Conservation (phyloP, 345 rosid species). For the Garcia nutans region DNA sequence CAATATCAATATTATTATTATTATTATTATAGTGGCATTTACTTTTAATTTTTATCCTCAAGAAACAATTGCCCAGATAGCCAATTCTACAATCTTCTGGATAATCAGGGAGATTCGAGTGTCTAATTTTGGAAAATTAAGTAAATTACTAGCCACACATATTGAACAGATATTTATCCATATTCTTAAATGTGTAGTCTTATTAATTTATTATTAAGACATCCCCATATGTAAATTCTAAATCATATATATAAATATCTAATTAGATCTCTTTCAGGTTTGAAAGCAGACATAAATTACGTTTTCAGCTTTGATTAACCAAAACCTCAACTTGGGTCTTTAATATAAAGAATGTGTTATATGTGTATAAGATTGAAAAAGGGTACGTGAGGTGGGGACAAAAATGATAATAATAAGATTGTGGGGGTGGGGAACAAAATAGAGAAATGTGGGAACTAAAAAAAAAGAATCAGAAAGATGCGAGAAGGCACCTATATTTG, state of each 20-base stretch:
- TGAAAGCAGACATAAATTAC: neutral
- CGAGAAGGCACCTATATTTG: neutral
- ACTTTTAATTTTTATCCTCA: neutral
- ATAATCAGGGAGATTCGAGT: neutral
- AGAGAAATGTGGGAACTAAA: conserved; percentile 19
- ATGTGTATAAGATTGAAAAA: conserved; percentile 3
- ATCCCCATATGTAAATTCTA: too few relatives aligned
- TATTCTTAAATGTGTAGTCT: neutral
- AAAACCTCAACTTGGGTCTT: neutral
- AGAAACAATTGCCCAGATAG: neutral
- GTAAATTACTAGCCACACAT: too few relatives aligned
- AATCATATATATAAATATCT: neutral
- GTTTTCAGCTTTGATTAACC: neutral
- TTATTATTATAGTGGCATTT: too few relatives aligned
- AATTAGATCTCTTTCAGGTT: neutral
- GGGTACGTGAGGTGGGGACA: conserved; percentile 7
- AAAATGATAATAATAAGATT: neutral
- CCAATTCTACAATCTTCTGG: neutral
- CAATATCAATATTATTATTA: too few relatives aligned
- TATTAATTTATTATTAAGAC: too few relatives aligned
- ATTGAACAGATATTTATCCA: neutral
- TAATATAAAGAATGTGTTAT: too few relatives aligned
- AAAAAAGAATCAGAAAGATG: neutral
- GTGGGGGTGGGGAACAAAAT: conserved; percentile 13
- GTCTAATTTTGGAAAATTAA: neutral